A percentile compares a stretch with the other conserved stretches of the same genome.
These are phyloP conservation scores for Colletotrichum viniferum DNA, from an alignment of 2,329 filamentous ascomycete species.

Conservation along the genomic window DNA sequence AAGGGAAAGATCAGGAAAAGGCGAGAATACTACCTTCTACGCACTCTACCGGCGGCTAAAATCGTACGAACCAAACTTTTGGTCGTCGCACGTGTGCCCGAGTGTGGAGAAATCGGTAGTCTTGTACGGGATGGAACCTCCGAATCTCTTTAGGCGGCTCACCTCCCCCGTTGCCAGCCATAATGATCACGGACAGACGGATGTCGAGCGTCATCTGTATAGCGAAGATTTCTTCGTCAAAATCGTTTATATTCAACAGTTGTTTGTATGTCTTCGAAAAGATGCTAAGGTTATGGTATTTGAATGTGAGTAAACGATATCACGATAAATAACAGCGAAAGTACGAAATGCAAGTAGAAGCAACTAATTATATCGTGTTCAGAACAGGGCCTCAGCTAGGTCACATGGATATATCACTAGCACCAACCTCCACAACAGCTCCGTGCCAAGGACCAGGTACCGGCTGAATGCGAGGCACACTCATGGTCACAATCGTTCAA, in stretches of 20 bases:
- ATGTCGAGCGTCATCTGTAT: background rate
- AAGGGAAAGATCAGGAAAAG: background rate
- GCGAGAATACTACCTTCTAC: background rate
- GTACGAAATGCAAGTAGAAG: background rate
- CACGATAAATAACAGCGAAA: background rate
- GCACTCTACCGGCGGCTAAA: conserved; percentile 10
- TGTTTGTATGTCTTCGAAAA: accelerated
- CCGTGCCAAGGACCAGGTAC: background rate
- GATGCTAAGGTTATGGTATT: accelerated
- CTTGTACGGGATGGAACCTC: background rate
- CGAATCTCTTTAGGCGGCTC: background rate
- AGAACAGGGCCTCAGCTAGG: background rate
- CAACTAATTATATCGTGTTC: background rate
- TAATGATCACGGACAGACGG: background rate
- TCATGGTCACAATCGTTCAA: background rate
- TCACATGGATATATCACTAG: background rate
- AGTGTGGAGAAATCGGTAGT: background rate
- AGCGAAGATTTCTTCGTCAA: background rate
- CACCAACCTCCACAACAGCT: background rate
- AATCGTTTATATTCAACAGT: background rate
- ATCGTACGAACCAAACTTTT: background rate
- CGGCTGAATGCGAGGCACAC: background rate
- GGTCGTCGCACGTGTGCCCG: too few species aligned
- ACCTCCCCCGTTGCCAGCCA: background rate
- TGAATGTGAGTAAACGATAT: accelerated